phyloP scores from a whole-genome alignment of 169 alveolate species.

The Cryptosporidium ubiquitum region DNA sequence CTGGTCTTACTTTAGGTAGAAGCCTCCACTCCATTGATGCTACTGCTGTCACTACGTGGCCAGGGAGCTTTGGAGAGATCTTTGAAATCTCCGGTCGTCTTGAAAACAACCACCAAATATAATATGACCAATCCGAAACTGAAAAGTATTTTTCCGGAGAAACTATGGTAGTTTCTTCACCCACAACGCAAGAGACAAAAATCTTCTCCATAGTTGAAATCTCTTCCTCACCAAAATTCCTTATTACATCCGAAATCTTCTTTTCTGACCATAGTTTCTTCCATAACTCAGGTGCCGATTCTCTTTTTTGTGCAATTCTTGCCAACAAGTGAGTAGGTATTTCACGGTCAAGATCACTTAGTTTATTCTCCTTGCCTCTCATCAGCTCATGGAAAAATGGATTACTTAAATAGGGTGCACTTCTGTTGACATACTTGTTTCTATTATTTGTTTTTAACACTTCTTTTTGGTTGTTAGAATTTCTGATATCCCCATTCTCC shows the following conservation, averaged over 20 bases:
- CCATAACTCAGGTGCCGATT: slow-evolving; percentile 51
- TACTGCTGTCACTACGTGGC: slow-evolving; percentile 39
- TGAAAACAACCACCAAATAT: slow-evolving; percentile 72
- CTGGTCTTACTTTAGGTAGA: slow-evolving; percentile 57
- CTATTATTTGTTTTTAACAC: background rate
- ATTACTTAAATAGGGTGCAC: slow-evolving; percentile 42
- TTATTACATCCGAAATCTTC: slow-evolving; percentile 28
- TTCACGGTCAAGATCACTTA: slow-evolving; percentile 27
- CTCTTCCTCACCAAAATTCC: background rate
- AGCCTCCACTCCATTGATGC: slow-evolving; percentile 74
- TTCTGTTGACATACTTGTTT: background rate
- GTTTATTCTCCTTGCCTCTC: slow-evolving; percentile 62
- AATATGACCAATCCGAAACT: slow-evolving; percentile 64
- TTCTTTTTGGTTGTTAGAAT: background rate
- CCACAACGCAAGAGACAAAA: slow-evolving; percentile 23
- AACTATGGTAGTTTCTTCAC: background rate
- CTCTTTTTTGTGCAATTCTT: slow-evolving; percentile 28
- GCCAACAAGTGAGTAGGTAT: slow-evolving; percentile 45
- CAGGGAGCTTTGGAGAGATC: slow-evolving; percentile 61
- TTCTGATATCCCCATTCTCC: background rate
- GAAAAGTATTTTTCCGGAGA: slow-evolving; percentile 53
- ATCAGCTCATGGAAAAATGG: slow-evolving; percentile 57
- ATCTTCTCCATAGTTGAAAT: slow-evolving; percentile 18
- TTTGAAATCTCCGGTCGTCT: slow-evolving; percentile 54
- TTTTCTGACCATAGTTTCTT: slow-evolving; percentile 50